Base-by-base conservation (phyloP, 805 yeast genomes). In the Isabelozyma rhagii region DNA sequence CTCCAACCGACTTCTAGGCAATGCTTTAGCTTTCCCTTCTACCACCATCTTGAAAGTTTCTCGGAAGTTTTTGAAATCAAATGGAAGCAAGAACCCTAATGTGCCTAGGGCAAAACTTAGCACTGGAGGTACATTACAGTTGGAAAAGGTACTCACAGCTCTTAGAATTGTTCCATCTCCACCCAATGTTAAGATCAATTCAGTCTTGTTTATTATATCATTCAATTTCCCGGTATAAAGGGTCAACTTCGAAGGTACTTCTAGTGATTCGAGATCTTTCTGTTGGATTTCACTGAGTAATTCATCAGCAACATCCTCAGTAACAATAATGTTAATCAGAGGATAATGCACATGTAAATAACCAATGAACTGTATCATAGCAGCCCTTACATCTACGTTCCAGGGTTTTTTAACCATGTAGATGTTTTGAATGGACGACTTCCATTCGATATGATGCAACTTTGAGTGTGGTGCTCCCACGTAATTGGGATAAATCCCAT, bases 111-210 rank as follows among this genome's bases (percentile, higher is more conserved):
- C 89, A 62, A 89, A 91, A 27, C 96, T 83, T 46, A 92, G 68
- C 0, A 92, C 89, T 0, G 98, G 98, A 1, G 98, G 98, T 3
- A 89, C 94, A 45, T 80, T 74, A 8, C 75, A 75, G 60, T 83
- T 81, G 48, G 85, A 82, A 62, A 92, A 92, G 58, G 83, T 72
- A 5, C 94, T 83, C 0, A 90, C 93, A 0, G 93, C 96, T 48
- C 92, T 79, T 42, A 92, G 67, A 48, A 90, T 89, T 0, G 97
- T 92, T 5, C 98, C 98, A 66, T 92, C 98, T 15, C 98, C 98
- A n/a, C 98, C 98, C 39, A 92, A 67, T 0, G 97, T 87, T 8
- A 92, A 91, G 39, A 92, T 70, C 41, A 92, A 66, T 61, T 92
- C 98, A 0, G 96, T 81, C 57, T 83, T 87, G 9, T 72, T 58